Evolutionary conservation across 495 filamentous ascomycete genomes (phyloP).

Genomic region (Platismatia glauca): DNA sequence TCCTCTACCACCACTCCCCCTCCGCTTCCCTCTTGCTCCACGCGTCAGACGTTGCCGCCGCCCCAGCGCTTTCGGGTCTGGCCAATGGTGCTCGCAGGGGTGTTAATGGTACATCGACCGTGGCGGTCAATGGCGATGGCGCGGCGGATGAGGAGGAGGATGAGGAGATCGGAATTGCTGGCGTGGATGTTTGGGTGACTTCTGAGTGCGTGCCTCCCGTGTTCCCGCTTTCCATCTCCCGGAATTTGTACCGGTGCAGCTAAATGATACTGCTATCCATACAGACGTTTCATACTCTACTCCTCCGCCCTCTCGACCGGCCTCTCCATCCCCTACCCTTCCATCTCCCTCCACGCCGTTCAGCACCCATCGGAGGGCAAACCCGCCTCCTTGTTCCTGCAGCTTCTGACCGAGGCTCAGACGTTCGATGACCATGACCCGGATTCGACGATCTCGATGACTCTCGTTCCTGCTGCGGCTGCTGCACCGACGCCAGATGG

Average conservation of each 20-base stretch:
- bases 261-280: too few relatives aligned
- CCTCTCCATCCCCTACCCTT: conserved; percentile 75
- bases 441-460: conserved; percentile 61
- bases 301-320: conserved; percentile 51
- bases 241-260: too few relatives aligned
- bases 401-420: conserved; percentile 38
- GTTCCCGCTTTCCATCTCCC: background rate
- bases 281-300: conserved; percentile 52
- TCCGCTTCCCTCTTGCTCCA: conserved; percentile 20
- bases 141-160: conserved; percentile 29
- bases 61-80: conserved; percentile 43
- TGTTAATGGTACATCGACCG: conserved; percentile 25
- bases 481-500: background rate
- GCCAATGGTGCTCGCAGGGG: conserved; percentile 25
- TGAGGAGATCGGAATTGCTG: conserved; percentile 36
- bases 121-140: conserved; percentile 12
- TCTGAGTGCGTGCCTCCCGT: conserved; percentile 65
- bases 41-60: conserved; percentile 34
- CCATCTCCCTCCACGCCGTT: conserved; percentile 82
- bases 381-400: conserved; percentile 29
- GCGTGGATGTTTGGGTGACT: conserved; percentile 66
- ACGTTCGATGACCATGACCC: conserved; percentile 49
- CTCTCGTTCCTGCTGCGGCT: conserved; percentile 48
- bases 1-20: conserved; percentile 62
- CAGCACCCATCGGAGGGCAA: conserved; percentile 44